Base-by-base conservation (phyloP, 2,329 filamentous ascomycete genomes). In the Xylariaceae sp. region DNA sequence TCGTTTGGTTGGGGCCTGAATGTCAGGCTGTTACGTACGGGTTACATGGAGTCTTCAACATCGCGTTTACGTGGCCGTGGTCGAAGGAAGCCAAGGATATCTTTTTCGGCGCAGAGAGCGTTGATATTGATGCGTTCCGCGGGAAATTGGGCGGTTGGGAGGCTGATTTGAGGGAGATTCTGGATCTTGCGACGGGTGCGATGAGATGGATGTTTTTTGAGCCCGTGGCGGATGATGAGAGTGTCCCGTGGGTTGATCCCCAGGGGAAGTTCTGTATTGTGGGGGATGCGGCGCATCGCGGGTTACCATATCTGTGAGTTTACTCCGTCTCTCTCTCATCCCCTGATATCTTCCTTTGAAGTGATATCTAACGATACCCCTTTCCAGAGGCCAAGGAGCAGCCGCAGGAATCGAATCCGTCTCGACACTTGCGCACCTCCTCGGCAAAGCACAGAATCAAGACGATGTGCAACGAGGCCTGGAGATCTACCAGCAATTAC, bases 31-130 rank as follows among this genome's bases (percentile, higher is more conserved):
- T 66, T 37, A 65, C 64, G 23, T 66, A 66, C 37, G 60, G 55
- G 4, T 61, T 67, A 1, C 56, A 64, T 18, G 65, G 63, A 3
- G 50, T 53, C 4, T 64, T 65, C 50, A 65, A 67, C n/a, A 56
- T 67, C 30, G 62, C 62, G 4, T 61, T 66, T 49, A 67, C 64
- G 9, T 64, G 64, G 61, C 64, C 64, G n/a, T 63, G 53, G 35
- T 66, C 65, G 11, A 56, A 55, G 15, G 60, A 64, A n/a, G 55
- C 64, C 1, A 39, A 61, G 17, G 59, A 65, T 41, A 50, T 63
- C 0, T 67, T 67, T 54, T 65, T 62, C 41, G 57, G 61, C 15
- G 41, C 61, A 10, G 62, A 65, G 34, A 0, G 44, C 2, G 63
- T 67, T 5, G 62, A 65, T 30, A 41, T 66, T 4, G 58, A 59